These are phyloP conservation scores for Scedosporium boydii DNA, from an alignment of 2,329 filamentous ascomycete species.

Conservation along the genomic window DNA sequence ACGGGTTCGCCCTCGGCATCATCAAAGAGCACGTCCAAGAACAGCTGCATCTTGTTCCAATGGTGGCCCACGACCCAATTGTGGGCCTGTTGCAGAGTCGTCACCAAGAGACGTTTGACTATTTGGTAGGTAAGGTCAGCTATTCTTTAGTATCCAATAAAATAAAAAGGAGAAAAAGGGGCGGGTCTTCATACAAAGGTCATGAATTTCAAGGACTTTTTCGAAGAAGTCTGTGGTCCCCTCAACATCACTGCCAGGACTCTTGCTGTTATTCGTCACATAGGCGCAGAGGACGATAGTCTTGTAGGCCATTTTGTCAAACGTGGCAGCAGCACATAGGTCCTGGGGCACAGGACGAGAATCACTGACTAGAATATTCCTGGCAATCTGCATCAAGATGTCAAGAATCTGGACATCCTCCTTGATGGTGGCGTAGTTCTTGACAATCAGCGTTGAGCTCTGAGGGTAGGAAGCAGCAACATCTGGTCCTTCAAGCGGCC, in stretches of 20 bases:
- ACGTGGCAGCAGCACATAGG: constrained; percentile 53
- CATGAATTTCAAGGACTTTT: constrained; percentile 41
- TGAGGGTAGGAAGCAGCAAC: constrained; percentile 49
- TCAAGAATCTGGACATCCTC: constrained; percentile 55
- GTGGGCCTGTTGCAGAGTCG: constrained; percentile 55
- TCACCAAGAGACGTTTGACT: constrained; percentile 60
- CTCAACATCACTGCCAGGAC: constrained; percentile 53
- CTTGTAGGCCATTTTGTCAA: constrained; percentile 58
- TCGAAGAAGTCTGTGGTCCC: constrained; percentile 15
- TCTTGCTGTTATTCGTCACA: constrained; percentile 48
- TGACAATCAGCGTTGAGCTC: constrained; percentile 52
- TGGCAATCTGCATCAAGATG: constrained; percentile 57
- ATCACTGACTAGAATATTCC: constrained; percentile 54
- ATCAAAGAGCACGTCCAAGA: constrained; percentile 57
- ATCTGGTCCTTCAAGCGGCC: constrained; percentile 37
- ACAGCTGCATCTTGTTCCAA: constrained; percentile 61
- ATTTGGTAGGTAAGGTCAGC: constrained; percentile 11
- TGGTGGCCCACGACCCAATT: constrained; percentile 63
- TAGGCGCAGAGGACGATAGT: constrained; percentile 57
- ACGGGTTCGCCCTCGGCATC: constrained; percentile 30
- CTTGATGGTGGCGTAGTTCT: constrained; percentile 51
- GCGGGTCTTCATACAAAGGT: constrained; percentile 39
- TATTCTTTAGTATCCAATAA: background rate
- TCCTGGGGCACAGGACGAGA: constrained; percentile 54
- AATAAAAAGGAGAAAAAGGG: background rate